Conservation (phyloP, 23 red algal species). For the Cyanidiococcus yangmingshanensis region DNA sequence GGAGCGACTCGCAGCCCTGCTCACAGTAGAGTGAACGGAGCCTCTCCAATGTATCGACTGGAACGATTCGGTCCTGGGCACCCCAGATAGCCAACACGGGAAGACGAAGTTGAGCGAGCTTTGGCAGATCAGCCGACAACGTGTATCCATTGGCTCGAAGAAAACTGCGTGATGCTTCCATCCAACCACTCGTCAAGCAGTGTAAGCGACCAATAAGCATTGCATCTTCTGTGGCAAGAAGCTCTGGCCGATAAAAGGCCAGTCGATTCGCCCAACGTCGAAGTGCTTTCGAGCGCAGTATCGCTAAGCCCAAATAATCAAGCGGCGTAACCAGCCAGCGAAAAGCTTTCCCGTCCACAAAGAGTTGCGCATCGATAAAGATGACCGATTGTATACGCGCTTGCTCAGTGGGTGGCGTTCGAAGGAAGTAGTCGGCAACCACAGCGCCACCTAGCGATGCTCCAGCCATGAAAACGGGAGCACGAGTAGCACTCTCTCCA, state of each 20-base stretch:
- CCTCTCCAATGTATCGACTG: background rate
- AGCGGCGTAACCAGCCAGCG: conserved; percentile 15
- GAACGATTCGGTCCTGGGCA: conserved; percentile 44
- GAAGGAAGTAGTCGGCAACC: conserved; percentile 46
- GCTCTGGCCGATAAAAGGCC: conserved; percentile 26
- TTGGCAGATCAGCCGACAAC: conserved; percentile 27
- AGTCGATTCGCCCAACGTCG: conserved; percentile 32
- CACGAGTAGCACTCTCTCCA: background rate
- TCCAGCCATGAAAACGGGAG: conserved; percentile 40
- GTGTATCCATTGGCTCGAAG: conserved; percentile 50
- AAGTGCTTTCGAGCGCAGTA: conserved; percentile 46
- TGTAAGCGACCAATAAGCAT: conserved; percentile 56
- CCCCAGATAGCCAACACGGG: conserved; percentile 66
- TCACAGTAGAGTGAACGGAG: background rate
- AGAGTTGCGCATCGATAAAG: conserved; percentile 58
- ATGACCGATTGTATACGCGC: conserved; percentile 5
- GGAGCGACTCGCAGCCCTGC: background rate
- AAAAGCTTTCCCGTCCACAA: conserved; percentile 42
- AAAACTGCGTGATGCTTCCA: conserved; percentile 47
- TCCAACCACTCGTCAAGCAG: conserved; percentile 45
- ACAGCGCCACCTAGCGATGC: conserved; percentile 59
- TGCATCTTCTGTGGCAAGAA: conserved; percentile 39
- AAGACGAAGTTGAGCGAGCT: conserved; percentile 13
- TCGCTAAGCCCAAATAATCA: conserved; percentile 35
- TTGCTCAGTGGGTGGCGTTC: background rate